A percentile compares a stretch with the other conserved stretches of the same genome.
These are phyloP conservation scores for Fusarium pseudograminearum DNA, from an alignment of 2,329 filamentous ascomycete genomes.

Conservation along the genomic window DNA sequence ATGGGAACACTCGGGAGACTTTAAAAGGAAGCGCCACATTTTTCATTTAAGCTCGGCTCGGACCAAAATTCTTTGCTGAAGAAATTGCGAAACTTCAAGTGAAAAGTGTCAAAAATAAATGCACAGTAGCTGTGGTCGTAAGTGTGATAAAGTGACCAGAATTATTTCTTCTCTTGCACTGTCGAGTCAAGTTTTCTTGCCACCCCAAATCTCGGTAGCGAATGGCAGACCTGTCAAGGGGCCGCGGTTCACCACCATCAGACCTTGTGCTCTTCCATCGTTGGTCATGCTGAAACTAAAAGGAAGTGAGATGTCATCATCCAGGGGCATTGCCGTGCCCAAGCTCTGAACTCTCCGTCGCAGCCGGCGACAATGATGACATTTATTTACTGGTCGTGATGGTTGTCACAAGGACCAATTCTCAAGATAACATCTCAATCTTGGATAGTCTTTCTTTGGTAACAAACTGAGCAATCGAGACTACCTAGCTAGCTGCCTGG, in stretches of 20 bases:
- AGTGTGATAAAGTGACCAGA: too few relatives aligned
- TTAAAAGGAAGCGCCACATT: slow-evolving; percentile 28
- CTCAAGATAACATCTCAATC: slow-evolving; percentile 1
- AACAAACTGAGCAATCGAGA: not conserved
- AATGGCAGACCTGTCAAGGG: slow-evolving; percentile 12
- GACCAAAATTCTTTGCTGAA: slow-evolving; percentile 18
- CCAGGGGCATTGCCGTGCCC: slow-evolving; percentile 34
- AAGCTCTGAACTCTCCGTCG: slow-evolving; percentile 36
- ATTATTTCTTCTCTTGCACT: not conserved
- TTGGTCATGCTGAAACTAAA: slow-evolving; percentile 28
- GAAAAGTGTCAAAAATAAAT: not conserved
- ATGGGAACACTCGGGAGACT: slow-evolving; percentile 45
- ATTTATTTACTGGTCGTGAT: slow-evolving; percentile 4
- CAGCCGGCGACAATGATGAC: slow-evolving; percentile 34
- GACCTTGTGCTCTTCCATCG: slow-evolving; percentile 19
- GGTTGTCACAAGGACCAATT: not conserved
- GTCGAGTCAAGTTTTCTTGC: not conserved
- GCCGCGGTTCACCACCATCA: slow-evolving; percentile 31
- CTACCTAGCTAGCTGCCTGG: not conserved
- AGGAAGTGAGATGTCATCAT: slow-evolving; percentile 39
- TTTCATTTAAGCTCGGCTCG: slow-evolving; percentile 19
- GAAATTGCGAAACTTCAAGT: not conserved
- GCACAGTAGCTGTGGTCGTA: not conserved
- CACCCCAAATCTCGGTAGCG: not conserved
- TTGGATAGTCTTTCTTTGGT: not conserved